Conservation (phyloP, 2,329 filamentous ascomycete species). For the Ambrosiella cleistominuta region DNA sequence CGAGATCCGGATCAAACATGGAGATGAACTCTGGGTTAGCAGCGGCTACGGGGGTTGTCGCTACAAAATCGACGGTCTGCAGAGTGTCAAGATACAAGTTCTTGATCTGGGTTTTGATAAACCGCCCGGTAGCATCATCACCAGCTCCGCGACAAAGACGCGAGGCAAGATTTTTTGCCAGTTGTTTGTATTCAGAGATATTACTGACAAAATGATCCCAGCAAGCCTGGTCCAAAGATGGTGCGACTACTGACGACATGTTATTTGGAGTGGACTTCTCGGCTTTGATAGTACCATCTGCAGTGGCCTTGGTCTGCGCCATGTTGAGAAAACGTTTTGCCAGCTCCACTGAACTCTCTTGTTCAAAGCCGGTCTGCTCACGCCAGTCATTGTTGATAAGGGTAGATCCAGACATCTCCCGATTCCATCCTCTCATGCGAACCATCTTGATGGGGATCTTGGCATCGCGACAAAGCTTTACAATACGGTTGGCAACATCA, state of each 20-base stretch:
- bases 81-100: constrained; percentile 24
- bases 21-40: constrained; percentile 20
- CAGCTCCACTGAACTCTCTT: constrained; percentile 3
- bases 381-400: constrained; percentile 17
- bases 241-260: constrained; percentile 16
- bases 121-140: constrained; percentile 17
- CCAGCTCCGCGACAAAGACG: constrained; percentile 16
- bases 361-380: constrained; percentile 3
- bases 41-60: constrained; percentile 29
- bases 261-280: background rate
- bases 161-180: constrained; percentile 22
- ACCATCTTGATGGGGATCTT: constrained; percentile 22
- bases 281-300: background rate
- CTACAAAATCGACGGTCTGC: constrained; percentile 25
- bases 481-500: constrained; percentile 27
- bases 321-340: constrained; percentile 21
- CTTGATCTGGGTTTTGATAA: constrained; percentile 19
- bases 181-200: constrained; percentile 18
- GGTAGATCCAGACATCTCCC: constrained; percentile 20
- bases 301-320: constrained; percentile 7
- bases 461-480: constrained; percentile 21
- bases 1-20: constrained; percentile 61
- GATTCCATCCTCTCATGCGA: constrained; percentile 25
- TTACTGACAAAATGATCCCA: constrained; percentile 25
- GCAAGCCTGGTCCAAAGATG: constrained; percentile 26